Evolutionary conservation across 2,329 filamentous ascomycete genomes (phyloP), one percentile per base, ranked within the genome.

Genomic region (Cladosporium phlei): DNA sequence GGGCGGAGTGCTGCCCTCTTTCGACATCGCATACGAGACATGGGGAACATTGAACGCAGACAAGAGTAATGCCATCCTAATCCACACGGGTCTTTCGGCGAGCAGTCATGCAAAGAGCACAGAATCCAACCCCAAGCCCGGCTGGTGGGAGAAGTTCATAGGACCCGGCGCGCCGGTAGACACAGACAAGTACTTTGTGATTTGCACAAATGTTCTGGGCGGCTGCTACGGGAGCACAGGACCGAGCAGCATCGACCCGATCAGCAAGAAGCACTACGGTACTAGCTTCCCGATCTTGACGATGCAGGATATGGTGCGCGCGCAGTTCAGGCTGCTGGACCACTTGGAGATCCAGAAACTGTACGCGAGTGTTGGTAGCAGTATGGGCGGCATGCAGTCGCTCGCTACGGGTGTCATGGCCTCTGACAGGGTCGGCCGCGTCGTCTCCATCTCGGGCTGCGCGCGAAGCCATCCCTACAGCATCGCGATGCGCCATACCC

Each of bases 141-240:
- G 93, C 3, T 98, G 93, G 93, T 98, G 93, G 93, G 93, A 98
- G 69, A 91, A 86, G 66, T 98, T 98, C 65, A 97, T 98, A 60
- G 93, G 93, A 0, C 86, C 90, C 0, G 88, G 86, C 1, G 77
- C 78, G 16, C 86, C 88, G 9, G 70, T 98, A 8, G 88, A 98
- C 66, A 98, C 93, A 1, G 72, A 91, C 67, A 91, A 88, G 64
- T 95, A 94, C 72, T 88, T 89, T 62, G 72, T 98, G 50, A 88
- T 98, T 51, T 98, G 93, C 70, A 97, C 93, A 8, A 98, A 98
- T 64, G 90, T 97, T 37, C 78, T 98, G 27, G 93, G 93, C 42
- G 89, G 93, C 5, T 98, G 93, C 69, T 97, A 93, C 66, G 93
- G 93, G 25, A 95, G 88, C 27, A 98, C 93, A 0, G 93, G 93